These are phyloP conservation scores for Mercurialis annua DNA, from an alignment of 345 rosid genomes.

Conservation along the genomic window DNA sequence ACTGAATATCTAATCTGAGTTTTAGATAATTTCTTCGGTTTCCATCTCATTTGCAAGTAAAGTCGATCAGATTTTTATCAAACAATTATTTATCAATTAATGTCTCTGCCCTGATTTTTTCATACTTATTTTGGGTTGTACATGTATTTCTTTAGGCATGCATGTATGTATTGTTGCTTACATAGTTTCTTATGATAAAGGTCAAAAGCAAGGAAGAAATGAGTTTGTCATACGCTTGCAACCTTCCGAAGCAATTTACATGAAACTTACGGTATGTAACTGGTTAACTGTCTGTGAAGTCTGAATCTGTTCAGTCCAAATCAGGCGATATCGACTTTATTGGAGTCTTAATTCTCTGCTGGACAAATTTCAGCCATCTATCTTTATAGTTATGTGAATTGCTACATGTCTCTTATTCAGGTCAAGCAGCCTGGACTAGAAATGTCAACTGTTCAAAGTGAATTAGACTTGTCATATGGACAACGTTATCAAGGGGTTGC, in stretches of 20 bases:
- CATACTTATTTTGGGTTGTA: neutral
- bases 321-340: neutral
- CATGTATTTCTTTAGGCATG: neutral
- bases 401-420: conserved; percentile 39
- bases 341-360: neutral
- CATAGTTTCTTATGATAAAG: conserved; percentile 32
- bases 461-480: conserved; percentile 86
- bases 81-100: too few species aligned
- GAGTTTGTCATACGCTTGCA: conserved; percentile 97
- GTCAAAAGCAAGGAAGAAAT: conserved; percentile 94
- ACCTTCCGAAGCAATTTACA: conserved; percentile 95
- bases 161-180: neutral
- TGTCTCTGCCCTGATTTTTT: neutral
- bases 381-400: conserved; percentile 1
- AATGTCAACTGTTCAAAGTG: conserved; percentile 92
- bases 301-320: neutral
- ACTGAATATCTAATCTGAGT: conserved; percentile 1
- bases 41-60: too few species aligned
- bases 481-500: conserved; percentile 81
- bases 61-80: too few species aligned
- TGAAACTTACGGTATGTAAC: conserved; percentile 78
- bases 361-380: neutral
- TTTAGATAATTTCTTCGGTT: neutral
- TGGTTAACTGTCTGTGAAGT: neutral
- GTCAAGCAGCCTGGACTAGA: conserved; percentile 97